Percentiles rank a stretch among this genome's conserved stretches.
Evolutionary conservation across 495 filamentous ascomycete genomes (phyloP).

Genomic region (Aspergillus bertholletiae): DNA sequence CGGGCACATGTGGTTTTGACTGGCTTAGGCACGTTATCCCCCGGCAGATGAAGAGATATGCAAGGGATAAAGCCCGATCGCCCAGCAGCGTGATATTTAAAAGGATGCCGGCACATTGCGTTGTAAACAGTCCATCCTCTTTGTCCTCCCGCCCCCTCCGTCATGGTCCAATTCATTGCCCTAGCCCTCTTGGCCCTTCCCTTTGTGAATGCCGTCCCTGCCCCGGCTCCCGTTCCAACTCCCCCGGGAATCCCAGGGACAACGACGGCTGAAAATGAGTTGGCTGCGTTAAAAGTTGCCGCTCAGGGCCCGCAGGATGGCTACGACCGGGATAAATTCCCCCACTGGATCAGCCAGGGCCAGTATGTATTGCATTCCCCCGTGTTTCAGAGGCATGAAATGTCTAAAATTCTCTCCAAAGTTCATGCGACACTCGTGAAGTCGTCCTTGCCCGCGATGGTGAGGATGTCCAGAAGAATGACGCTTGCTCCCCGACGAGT

Average conservation of each 20-base stretch:
- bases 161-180: slow-evolving; percentile 5
- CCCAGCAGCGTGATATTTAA: background rate
- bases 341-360: slow-evolving; percentile 60
- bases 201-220: slow-evolving; percentile 6
- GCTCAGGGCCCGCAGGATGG: slow-evolving; percentile 47
- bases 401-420: slow-evolving; percentile 14
- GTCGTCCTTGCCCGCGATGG: slow-evolving; percentile 68
- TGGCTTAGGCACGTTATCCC: background rate
- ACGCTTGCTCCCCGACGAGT: slow-evolving; percentile 51
- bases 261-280: slow-evolving; percentile 48
- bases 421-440: slow-evolving; percentile 63
- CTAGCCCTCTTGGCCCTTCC: slow-evolving; percentile 15
- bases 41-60: background rate
- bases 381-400: background rate
- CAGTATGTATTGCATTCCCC: slow-evolving; percentile 5
- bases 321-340: slow-evolving; percentile 63
- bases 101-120: background rate
- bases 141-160: background rate
- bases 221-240: slow-evolving; percentile 19
- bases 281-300: slow-evolving; percentile 52
- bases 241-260: slow-evolving; percentile 58
- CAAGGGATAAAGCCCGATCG: background rate
- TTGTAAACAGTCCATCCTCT: background rate
- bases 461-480: slow-evolving; percentile 44
- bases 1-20: background rate